A percentile compares a stretch with the other conserved stretches of the same genome.
These are phyloP conservation scores for Leccinum incarnatum DNA, from an alignment of 768 basidiomycete species.

Conservation along the genomic window DNA sequence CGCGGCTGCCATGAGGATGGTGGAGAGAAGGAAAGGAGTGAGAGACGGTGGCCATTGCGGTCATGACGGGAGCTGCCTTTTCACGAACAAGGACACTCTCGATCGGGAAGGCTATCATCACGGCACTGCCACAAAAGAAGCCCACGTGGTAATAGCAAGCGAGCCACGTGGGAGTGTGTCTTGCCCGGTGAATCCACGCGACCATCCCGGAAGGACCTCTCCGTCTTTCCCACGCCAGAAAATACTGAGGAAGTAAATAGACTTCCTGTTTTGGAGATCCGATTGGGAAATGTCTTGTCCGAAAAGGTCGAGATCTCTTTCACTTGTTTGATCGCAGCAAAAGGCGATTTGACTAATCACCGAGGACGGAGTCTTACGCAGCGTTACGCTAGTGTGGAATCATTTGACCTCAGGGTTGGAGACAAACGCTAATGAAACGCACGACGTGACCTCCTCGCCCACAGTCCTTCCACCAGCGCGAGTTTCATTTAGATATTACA, in stretches of 20 bases:
- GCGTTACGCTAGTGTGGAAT: background rate
- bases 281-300: background rate
- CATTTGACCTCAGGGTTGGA: background rate
- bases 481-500: slow-evolving; percentile 11
- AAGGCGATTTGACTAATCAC: background rate
- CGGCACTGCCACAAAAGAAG: slow-evolving; percentile 29
- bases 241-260: background rate
- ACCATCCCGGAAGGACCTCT: background rate
- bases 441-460: slow-evolving; percentile 1
- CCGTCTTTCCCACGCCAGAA: background rate
- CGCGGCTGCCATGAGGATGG: slow-evolving; percentile 33
- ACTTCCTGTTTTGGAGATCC: background rate
- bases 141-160: slow-evolving; percentile 31
- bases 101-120: slow-evolving; percentile 37
- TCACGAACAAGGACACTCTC: slow-evolving; percentile 40
- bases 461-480: slow-evolving; percentile 1
- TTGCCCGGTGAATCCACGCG: slow-evolving; percentile 9
- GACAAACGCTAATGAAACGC: background rate
- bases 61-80: slow-evolving; percentile 25
- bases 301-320: background rate
- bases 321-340: background rate
- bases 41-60: slow-evolving; percentile 8
- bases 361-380: background rate
- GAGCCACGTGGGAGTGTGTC: slow-evolving; percentile 36
- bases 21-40: slow-evolving; percentile 19